Conservation (phyloP, 805 yeast genomes). For the Lipomyces spencermartinsiae region DNA sequence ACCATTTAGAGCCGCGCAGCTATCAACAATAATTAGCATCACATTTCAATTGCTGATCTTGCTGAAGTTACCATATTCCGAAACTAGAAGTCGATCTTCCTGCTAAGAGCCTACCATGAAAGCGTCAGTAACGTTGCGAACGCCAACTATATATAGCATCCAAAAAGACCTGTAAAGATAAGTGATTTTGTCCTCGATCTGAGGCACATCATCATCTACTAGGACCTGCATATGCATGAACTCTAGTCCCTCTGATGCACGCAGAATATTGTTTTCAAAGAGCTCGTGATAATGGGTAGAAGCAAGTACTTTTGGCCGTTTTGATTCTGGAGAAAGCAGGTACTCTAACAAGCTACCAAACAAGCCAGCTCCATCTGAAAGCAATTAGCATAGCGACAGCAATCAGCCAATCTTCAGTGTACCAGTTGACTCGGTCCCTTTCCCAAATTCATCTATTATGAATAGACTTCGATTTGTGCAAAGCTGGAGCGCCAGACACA, state of each 20-base stretch:
- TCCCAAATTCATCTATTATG: slow-evolving; percentile 61
- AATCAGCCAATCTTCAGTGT: not conserved
- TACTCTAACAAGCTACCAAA: slow-evolving; percentile 50
- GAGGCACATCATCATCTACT: slow-evolving; percentile 25
- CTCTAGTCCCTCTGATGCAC: slow-evolving; percentile 39
- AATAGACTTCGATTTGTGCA: slow-evolving; percentile 53
- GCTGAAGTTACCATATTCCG: slow-evolving; percentile 26
- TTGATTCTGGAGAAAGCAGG: slow-evolving; percentile 27
- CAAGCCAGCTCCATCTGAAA: slow-evolving; percentile 50
- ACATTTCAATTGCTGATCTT: not conserved
- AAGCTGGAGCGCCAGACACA: slow-evolving; percentile 52
- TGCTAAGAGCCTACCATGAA: slow-evolving; percentile 43
- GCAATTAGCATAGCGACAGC: not conserved
- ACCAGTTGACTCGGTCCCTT: slow-evolving; percentile 57
- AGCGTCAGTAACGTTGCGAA: slow-evolving; percentile 42
- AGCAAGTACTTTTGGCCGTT: slow-evolving; percentile 45
- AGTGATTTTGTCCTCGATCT: slow-evolving; percentile 28
- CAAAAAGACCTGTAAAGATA: slow-evolving; percentile 16
- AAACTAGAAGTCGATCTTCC: slow-evolving; percentile 31
- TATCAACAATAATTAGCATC: slow-evolving; percentile 6
- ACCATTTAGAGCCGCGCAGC: slow-evolving; percentile 53
- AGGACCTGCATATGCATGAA: slow-evolving; percentile 50
- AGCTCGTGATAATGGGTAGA: slow-evolving; percentile 54
- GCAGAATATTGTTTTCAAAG: slow-evolving; percentile 12
- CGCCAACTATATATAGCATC: not conserved